A percentile compares a stretch with the other conserved stretches of the same genome.
Conservation (phyloP, 2,329 filamentous ascomycete species). For the Alternaria gaisen region DNA sequence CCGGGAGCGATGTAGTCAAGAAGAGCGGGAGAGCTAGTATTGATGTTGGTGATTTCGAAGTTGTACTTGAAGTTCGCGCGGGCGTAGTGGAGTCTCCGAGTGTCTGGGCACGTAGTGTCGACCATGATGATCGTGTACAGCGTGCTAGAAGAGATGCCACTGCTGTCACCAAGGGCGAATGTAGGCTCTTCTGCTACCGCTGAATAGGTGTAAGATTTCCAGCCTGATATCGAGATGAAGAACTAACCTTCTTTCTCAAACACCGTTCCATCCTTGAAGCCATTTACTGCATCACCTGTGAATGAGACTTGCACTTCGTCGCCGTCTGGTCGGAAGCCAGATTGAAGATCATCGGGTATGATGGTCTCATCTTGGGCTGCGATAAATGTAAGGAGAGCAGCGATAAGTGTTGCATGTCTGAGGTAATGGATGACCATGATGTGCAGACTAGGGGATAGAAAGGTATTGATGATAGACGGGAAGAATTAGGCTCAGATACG, state of each 20-base stretch:
- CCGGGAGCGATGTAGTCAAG: slow-evolving; percentile 45
- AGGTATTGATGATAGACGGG: not conserved
- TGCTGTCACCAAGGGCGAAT: slow-evolving; percentile 48
- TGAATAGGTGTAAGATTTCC: slow-evolving; percentile 20
- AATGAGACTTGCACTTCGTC: slow-evolving; percentile 44
- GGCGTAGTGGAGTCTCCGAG: slow-evolving; percentile 43
- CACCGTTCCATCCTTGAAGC: slow-evolving; percentile 39
- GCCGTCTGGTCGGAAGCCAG: slow-evolving; percentile 29
- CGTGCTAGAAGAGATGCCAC: slow-evolving; percentile 36
- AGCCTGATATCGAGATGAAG: not conserved
- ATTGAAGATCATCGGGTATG: slow-evolving; percentile 27
- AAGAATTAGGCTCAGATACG: not conserved
- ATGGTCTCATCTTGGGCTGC: slow-evolving; percentile 23
- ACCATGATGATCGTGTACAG: slow-evolving; percentile 45
- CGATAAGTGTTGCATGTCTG: slow-evolving; percentile 4
- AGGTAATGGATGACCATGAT: slow-evolving; percentile 25
- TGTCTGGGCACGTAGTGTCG: slow-evolving; percentile 43
- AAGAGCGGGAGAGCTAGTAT: slow-evolving; percentile 23
- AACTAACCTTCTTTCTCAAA: slow-evolving; percentile 38
- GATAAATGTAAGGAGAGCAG: slow-evolving; percentile 7
- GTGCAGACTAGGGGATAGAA: not conserved
- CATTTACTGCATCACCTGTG: slow-evolving; percentile 34
- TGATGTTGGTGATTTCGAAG: slow-evolving; percentile 39
- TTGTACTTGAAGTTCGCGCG: slow-evolving; percentile 44
- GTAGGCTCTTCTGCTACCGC: slow-evolving; percentile 40